Conservation (phyloP, 192 early-diverging fungal genomes). For the Spizellomyces sp. region DNA sequence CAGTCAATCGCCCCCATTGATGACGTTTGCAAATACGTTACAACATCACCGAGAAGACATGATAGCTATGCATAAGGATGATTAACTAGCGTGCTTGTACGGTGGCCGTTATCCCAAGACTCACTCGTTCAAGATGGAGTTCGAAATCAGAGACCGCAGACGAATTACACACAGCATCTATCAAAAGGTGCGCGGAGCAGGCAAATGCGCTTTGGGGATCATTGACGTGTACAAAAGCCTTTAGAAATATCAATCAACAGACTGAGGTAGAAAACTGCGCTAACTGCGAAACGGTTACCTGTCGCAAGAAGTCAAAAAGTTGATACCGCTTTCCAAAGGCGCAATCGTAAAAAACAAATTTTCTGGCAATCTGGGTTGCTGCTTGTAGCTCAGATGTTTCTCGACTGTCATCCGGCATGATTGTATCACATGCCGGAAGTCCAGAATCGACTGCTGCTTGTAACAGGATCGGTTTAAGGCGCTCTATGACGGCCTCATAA, state of each 20-base stretch:
- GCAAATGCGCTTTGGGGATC: slow-evolving; percentile 3
- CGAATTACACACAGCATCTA: not conserved
- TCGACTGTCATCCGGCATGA: not conserved
- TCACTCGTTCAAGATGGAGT: too few species aligned
- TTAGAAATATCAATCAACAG: too few species aligned
- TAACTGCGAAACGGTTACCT: not conserved
- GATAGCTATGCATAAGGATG: too few species aligned
- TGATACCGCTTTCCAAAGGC: slow-evolving; percentile 7
- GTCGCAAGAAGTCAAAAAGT: slow-evolving; percentile 2
- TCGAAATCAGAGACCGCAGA: too few species aligned
- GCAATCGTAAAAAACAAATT: not conserved
- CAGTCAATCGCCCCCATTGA: too few species aligned
- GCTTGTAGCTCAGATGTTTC: too few species aligned
- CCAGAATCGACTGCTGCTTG: too few species aligned
- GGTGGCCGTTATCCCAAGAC: too few species aligned
- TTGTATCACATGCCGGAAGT: not conserved
- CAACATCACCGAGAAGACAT: too few species aligned
- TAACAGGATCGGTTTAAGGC: slow-evolving; percentile 16
- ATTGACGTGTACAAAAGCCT: too few species aligned
- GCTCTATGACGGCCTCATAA: slow-evolving; percentile 3
- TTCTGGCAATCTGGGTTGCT: not conserved
- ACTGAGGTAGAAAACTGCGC: not conserved
- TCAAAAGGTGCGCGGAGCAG: slow-evolving; percentile 3
- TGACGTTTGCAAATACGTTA: too few species aligned
- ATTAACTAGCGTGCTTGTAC: too few species aligned